Evolutionary conservation across 2,329 filamentous ascomycete species (phyloP).

Genomic region (Periconia macrospinosa): DNA sequence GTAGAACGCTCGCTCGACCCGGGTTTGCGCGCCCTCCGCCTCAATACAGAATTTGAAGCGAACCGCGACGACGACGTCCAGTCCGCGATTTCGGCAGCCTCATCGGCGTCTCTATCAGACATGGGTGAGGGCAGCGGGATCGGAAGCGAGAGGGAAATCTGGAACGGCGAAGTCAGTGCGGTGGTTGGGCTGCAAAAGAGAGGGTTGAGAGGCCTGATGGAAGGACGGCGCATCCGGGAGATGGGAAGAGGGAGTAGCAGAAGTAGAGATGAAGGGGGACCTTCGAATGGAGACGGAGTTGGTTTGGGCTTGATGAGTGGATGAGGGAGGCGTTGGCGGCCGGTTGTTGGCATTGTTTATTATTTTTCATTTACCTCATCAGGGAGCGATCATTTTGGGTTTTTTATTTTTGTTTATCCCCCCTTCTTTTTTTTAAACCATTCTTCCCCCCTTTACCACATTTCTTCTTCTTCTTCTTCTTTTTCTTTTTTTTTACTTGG

Average conservation of each 20-base stretch:
- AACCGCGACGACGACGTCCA: conserved; percentile 39
- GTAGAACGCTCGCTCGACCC: conserved; percentile 35
- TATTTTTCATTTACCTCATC: too few species aligned
- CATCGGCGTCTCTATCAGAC: conserved; percentile 34
- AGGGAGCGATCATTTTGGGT: too few species aligned
- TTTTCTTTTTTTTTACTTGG: too few species aligned
- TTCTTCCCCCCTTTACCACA: too few species aligned
- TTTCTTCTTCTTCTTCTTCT: too few species aligned
- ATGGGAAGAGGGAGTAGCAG: conserved; percentile 52
- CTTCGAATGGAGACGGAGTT: conserved; percentile 26
- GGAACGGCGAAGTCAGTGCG: conserved; percentile 79
- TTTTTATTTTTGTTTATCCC: too few species aligned
- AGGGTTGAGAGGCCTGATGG: conserved; percentile 89
- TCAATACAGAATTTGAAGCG: conserved; percentile 52
- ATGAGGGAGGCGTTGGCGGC: neutral
- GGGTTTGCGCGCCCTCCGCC: conserved; percentile 46
- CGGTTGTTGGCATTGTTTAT: too few species aligned
- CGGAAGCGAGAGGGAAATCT: conserved; percentile 63
- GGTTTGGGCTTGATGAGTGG: conserved; percentile 30
- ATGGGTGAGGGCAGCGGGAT: conserved; percentile 38
- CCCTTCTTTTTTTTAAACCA: too few species aligned
- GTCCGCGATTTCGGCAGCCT: conserved; percentile 33
- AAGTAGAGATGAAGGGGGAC: conserved; percentile 28
- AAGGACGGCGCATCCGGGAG: conserved; percentile 83
- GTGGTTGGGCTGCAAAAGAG: conserved; percentile 96